Evolutionary conservation across 208 protist genomes (phyloP).

Genomic region (Porcisia hertigi): DNA sequence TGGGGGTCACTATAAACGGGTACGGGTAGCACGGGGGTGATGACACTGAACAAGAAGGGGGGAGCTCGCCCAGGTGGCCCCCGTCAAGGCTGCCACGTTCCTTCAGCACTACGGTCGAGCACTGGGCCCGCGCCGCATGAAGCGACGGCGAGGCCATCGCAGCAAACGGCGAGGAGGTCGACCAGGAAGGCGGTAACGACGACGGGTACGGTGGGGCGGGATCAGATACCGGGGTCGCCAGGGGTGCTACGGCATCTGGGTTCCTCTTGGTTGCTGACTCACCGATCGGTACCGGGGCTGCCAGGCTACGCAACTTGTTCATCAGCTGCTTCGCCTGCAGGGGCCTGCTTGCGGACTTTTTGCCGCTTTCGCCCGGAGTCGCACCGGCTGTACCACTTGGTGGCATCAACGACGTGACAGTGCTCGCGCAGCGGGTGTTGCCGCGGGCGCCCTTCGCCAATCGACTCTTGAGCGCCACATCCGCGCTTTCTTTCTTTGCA

Average conservation of each 20-base stretch:
- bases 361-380: neutral
- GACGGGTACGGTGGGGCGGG: neutral
- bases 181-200: slow-evolving; percentile 25
- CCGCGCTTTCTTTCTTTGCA: slow-evolving; percentile 22
- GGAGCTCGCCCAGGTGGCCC: no score
- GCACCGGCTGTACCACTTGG: neutral
- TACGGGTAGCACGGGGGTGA: neutral
- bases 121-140: slow-evolving; percentile 8
- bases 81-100: neutral
- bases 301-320: slow-evolving; percentile 23
- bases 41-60: neutral
- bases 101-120: neutral
- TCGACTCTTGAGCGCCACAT: slow-evolving; percentile 7
- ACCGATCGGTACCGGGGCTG: slow-evolving; percentile 24
- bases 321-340: slow-evolving; percentile 14
- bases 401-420: neutral
- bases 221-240: neutral
- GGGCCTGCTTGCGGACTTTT: neutral
- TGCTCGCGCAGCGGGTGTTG: neutral
- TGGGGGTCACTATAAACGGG: slow-evolving; percentile 8
- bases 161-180: slow-evolving; percentile 22
- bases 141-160: slow-evolving; percentile 19
- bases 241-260: neutral
- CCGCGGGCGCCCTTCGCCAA: neutral
- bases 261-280: neutral